These are phyloP conservation scores for Nectriaceae sp. DNA, from an alignment of 2,329 filamentous ascomycete species.

Conservation along the genomic window DNA sequence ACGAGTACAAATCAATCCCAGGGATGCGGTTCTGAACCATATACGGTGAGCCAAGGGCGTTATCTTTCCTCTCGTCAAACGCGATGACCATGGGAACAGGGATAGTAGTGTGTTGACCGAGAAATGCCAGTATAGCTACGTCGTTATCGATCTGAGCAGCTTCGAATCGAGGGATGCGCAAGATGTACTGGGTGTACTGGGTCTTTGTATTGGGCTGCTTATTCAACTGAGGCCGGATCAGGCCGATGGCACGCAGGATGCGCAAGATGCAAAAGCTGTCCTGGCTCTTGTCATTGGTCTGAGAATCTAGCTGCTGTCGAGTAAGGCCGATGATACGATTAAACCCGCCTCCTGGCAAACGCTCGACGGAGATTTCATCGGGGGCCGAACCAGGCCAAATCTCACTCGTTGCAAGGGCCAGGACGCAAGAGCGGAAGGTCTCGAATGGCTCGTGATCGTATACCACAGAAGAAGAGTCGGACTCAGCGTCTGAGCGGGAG, in stretches of 20 bases:
- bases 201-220: too few relatives aligned
- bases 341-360: not conserved
- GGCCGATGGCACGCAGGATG: too few relatives aligned
- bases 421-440: not conserved
- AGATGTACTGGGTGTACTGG: not conserved
- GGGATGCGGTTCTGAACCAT: not conserved
- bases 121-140: not conserved
- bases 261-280: too few relatives aligned
- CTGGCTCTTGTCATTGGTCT: not conserved
- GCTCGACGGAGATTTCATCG: slow-evolving; percentile 1
- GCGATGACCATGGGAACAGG: not conserved
- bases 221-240: too few relatives aligned
- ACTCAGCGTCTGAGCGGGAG: not conserved
- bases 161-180: slow-evolving; percentile 1
- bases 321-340: slow-evolving; percentile 3
- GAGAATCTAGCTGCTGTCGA: not conserved
- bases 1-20: not conserved
- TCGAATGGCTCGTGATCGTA: not conserved
- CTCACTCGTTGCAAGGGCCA: not conserved
- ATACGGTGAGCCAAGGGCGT: not conserved
- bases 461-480: not conserved
- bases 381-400: not conserved
- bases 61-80: not conserved
- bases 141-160: not conserved
- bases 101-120: not conserved